Evolutionary conservation across 208 protist genomes (phyloP), one percentile per base, ranked within the genome.

Genomic region (Porcisia deanei): DNA sequence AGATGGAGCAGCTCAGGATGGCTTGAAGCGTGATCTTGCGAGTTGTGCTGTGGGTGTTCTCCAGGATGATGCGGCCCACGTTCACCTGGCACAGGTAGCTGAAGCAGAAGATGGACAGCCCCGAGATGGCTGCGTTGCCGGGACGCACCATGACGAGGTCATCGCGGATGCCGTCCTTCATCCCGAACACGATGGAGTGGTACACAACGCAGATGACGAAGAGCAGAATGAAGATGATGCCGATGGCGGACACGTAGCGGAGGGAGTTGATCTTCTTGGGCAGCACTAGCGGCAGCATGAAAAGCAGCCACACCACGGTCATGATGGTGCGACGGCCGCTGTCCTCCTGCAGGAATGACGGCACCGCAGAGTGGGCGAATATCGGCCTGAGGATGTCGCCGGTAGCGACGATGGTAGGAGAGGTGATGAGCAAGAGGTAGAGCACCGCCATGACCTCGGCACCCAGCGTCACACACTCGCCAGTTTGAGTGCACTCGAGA

Each of bases 191-290:
- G 18, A 54, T 61, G 45, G 86, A 82, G 88, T 95, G 88, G 53
- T 73, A 65, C 57, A 92, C 79, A 14, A 90, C 69, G 60, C 61
- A 82, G 43, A 84, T 47, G n/a, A 92, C 88, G 65, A 96, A 91
- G 69, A 79, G 79, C 43, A 92, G 12, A 37, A 94, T 86, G 55
- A 82, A 88, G 41, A 60, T 37, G 34, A 91, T 80, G 12, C 86
- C 89, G 22, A 87, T n/a, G 9, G 76, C 63, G 34, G 86, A 94
- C 41, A 81, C 73, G 74, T 93, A 96, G 22, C 91, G 89, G 12
- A 94, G 74, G 9, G 86, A 89, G 82, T 94, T 94, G 74, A 96
- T 82, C n/a, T 79, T 67, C 81, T 92, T 91, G 3, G 87, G 85
- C 14, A 94, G 64, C 45, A 80, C 79, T 65, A 92, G 67, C 30